phyloP scores from a whole-genome alignment of 2,329 filamentous ascomycete genomes.

The Sodiomyces alkalinus region DNA sequence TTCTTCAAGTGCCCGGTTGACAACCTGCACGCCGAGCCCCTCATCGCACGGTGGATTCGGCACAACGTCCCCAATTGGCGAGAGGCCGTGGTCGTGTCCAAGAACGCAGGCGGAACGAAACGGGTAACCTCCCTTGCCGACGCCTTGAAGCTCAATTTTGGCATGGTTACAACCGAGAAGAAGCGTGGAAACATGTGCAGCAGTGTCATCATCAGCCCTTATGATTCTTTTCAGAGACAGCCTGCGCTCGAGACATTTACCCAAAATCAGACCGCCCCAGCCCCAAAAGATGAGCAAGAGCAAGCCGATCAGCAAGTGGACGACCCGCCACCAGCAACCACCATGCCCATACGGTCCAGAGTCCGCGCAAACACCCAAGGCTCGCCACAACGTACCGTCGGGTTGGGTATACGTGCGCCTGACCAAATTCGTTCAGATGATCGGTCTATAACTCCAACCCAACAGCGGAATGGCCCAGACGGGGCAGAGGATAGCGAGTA shows the following conservation, averaged over 20 bases:
- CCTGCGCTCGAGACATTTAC: conserved; percentile 21
- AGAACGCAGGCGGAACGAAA: conserved; percentile 95
- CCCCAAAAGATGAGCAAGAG: conserved; percentile 11
- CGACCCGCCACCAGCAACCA: no score
- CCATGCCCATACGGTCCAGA: no score
- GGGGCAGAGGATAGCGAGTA: conserved; percentile 33
- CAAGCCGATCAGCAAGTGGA: conserved; percentile 8
- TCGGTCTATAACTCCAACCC: conserved; percentile 5
- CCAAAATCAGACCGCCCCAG: conserved; percentile 13
- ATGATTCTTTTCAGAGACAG: conserved; percentile 42
- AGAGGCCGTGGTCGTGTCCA: conserved; percentile 90
- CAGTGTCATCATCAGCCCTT: conserved; percentile 60
- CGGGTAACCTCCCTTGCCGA: conserved; percentile 91
- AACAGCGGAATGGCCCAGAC: conserved; percentile 1
- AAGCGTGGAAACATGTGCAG: conserved; percentile 55
- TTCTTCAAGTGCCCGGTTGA: conserved; percentile 98
- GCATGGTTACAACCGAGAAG: conserved; percentile 80
- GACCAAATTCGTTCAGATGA: conserved; percentile 11
- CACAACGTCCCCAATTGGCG: conserved; percentile 77
- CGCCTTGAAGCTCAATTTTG: conserved; percentile 92
- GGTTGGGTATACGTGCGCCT: conserved; percentile 11
- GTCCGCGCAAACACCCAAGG: conserved; percentile 6
- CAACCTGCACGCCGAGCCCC: conserved; percentile 88
- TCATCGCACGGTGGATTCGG: conserved; percentile 91
- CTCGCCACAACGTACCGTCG: conserved; percentile 5